Evolutionary conservation across 2,329 filamentous ascomycete genomes (phyloP).

Genomic region (Amylocarpus encephaloides): DNA sequence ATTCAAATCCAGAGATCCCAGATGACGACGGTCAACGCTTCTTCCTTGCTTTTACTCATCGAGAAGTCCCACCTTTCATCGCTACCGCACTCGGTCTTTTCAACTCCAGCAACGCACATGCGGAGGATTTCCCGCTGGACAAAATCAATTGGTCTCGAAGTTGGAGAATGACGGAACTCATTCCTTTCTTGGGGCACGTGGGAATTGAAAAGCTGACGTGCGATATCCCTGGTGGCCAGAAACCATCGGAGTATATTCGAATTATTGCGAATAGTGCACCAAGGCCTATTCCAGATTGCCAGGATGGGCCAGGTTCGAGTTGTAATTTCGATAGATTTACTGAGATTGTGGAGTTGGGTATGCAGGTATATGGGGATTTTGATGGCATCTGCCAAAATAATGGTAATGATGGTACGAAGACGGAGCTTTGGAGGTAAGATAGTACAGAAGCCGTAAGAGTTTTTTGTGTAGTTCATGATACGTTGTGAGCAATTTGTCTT

Average conservation of each 20-base stretch:
- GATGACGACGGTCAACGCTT: constrained; percentile 45
- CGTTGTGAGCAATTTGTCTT: too few relatives aligned
- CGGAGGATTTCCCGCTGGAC: constrained; percentile 58
- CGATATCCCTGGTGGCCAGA: constrained; percentile 38
- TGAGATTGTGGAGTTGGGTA: constrained; percentile 37
- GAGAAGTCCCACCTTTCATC: constrained; percentile 61
- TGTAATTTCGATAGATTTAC: constrained; percentile 40
- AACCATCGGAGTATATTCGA: constrained; percentile 42
- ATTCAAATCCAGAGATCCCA: constrained; percentile 6
- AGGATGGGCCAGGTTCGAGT: constrained; percentile 45
- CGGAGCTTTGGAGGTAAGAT: neutral
- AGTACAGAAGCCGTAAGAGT: too few relatives aligned
- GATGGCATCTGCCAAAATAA: constrained; percentile 27
- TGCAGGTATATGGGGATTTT: constrained; percentile 31
- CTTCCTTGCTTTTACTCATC: constrained; percentile 63
- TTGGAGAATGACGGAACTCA: constrained; percentile 56
- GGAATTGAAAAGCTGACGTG: constrained; percentile 61
- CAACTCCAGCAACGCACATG: constrained; percentile 58
- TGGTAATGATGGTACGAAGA: neutral
- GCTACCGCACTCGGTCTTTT: constrained; percentile 62
- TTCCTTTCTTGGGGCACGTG: constrained; percentile 61
- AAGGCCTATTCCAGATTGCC: constrained; percentile 42
- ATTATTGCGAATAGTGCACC: constrained; percentile 46
- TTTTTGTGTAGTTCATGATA: too few relatives aligned
- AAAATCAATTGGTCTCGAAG: constrained; percentile 56